Base-by-base conservation (phyloP, 805 yeast species). In the Hanseniaspora guilliermondii region DNA sequence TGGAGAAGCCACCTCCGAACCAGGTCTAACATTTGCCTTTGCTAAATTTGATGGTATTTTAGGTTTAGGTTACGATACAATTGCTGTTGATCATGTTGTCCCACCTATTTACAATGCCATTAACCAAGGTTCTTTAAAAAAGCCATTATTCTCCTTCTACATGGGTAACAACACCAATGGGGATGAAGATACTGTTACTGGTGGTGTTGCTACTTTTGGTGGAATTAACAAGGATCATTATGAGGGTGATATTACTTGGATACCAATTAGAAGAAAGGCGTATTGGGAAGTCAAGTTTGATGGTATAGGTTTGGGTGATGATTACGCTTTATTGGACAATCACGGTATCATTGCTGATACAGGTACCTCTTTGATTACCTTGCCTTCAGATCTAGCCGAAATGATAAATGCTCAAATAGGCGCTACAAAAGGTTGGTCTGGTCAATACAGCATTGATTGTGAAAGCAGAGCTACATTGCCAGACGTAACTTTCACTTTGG, bases 321-420 rank as follows among this genome's bases (percentile, higher is more conserved):
- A 93, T 73, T 85, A 78, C 65, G 96, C 97, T 49, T 79, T 76
- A 62, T 79, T 93, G 65, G 78, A 76, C 61, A 74, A 73, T 65
- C 82, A 88, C 58, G 98, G 98, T 69, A 98, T 97, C 64, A 96
- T 96, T 58, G 88, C 93, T 67, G 98, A 93, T 71, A 93, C 98
- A 56, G 98, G 98, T 72, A 93, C 98, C 60, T 91, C 97, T 37
- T 78, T 93, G 70, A 85, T 93, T 70, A 88, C 96, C 48, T 76
- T 93, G 66, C 98, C 98, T 62, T 83, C 95, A 27, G 91, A 93
- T 50, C 75, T 93, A 66, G 97, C 98, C 48, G 98, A 93, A 74
- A 85, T 93, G 63, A 74, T 93, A 68, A 93, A 93, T 70, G 76
- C 95, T 55, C 87, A 88, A 76, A 93, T 93, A 68, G 98, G 98